phyloP scores from a whole-genome alignment of 768 basidiomycete genomes.

The Dacryopinax spathularia region DNA sequence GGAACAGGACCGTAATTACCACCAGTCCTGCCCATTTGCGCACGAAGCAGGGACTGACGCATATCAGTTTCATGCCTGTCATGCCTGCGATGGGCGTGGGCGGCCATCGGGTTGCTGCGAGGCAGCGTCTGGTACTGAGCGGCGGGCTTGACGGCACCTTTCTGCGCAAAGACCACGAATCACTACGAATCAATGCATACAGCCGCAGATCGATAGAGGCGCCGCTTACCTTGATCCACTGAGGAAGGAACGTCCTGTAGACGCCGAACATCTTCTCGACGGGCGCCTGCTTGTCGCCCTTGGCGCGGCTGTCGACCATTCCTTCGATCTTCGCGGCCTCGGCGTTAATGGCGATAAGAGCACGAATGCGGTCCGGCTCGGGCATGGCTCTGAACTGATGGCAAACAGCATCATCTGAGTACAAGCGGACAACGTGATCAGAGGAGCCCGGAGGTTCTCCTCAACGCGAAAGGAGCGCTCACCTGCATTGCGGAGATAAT shows the following conservation, averaged over 20 bases:
- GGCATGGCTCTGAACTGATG: slow-evolving; percentile 2
- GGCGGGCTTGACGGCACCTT: slow-evolving; percentile 3
- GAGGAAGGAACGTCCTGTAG: background rate
- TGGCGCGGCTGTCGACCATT: slow-evolving; percentile 2
- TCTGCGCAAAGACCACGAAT: background rate
- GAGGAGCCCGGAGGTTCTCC: slow-evolving; percentile 5
- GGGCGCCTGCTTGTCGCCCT: background rate
- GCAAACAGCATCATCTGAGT: slow-evolving; percentile 5
- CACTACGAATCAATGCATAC: slow-evolving; percentile 5
- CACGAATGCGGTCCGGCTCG: background rate
- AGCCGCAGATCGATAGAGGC: background rate
- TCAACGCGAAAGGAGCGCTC: slow-evolving; percentile 4
- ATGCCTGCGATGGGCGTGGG: background rate
- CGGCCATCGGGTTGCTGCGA: background rate
- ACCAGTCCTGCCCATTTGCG: slow-evolving; percentile 4
- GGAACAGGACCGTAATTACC: slow-evolving; percentile 4
- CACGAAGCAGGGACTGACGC: slow-evolving; percentile 5
- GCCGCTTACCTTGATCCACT: slow-evolving; percentile 4
- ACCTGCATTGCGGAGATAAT: slow-evolving; percentile 5
- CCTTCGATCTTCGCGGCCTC: background rate
- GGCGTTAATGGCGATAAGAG: background rate
- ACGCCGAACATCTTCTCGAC: slow-evolving; percentile 2
- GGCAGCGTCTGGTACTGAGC: background rate
- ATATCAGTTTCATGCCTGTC: background rate
- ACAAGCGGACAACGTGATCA: slow-evolving; percentile 5